Evolutionary conservation across 2,329 filamentous ascomycete genomes (phyloP).

Genomic region (Penicillium thymicola): DNA sequence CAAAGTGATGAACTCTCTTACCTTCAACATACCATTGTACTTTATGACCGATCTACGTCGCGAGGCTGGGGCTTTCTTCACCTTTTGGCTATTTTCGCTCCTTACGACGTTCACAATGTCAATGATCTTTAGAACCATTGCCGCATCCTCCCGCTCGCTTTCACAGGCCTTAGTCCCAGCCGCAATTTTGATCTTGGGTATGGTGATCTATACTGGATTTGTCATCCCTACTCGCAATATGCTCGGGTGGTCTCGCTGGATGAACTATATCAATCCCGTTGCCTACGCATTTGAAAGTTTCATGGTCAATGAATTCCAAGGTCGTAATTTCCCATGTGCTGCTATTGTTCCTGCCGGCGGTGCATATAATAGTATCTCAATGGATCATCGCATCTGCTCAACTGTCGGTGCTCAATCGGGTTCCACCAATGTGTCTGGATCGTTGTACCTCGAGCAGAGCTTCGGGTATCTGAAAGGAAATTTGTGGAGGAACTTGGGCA

Average conservation of each 20-base stretch:
- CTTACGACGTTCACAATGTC: slow-evolving; percentile 73
- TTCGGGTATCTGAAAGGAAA: slow-evolving; percentile 23
- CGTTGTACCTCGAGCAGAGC: neutral
- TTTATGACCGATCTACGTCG: slow-evolving; percentile 82
- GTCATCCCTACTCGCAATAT: slow-evolving; percentile 55
- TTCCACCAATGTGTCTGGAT: neutral
- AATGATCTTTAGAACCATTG: slow-evolving; percentile 81
- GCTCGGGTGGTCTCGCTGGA: slow-evolving; percentile 77
- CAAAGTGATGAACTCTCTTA: slow-evolving; percentile 69
- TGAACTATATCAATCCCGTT: slow-evolving; percentile 76
- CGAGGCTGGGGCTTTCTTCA: slow-evolving; percentile 75
- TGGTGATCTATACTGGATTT: slow-evolving; percentile 52
- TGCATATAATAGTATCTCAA: neutral
- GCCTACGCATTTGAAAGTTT: slow-evolving; percentile 52
- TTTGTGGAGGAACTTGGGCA: slow-evolving; percentile 56
- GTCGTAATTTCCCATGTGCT: neutral
- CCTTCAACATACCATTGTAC: slow-evolving; percentile 78
- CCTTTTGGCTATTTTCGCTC: slow-evolving; percentile 76
- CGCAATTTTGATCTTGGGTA: slow-evolving; percentile 46
- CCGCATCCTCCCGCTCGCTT: slow-evolving; percentile 67
- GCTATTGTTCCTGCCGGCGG: neutral
- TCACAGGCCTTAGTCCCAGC: slow-evolving; percentile 57
- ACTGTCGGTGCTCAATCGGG: neutral
- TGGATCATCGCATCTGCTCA: neutral
- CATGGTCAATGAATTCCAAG: neutral